Percentiles rank a stretch among this genome's conserved stretches.
These are phyloP conservation scores for Hanseniaspora valbyensis DNA, from an alignment of 805 yeast species.

Conservation along the genomic window DNA sequence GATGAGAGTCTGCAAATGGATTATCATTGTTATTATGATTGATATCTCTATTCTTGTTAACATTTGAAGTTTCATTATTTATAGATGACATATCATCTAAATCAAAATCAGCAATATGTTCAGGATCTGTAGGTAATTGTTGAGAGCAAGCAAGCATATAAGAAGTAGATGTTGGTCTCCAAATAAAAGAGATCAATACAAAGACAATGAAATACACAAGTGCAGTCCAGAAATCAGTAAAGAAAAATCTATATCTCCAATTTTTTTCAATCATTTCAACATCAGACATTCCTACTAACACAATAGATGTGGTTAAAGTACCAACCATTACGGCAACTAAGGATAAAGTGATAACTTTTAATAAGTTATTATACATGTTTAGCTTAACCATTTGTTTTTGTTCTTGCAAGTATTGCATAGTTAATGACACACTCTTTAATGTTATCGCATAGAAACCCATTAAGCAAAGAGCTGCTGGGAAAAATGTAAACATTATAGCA, in stretches of 20 bases:
- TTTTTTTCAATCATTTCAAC: slow-evolving; percentile 70
- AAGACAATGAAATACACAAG: slow-evolving; percentile 76
- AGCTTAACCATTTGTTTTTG: slow-evolving; percentile 90
- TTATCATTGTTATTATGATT: slow-evolving; percentile 21
- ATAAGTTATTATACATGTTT: slow-evolving; percentile 68
- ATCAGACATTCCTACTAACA: slow-evolving; percentile 61
- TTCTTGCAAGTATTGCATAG: slow-evolving; percentile 60
- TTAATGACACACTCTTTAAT: slow-evolving; percentile 58
- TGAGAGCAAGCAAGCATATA: slow-evolving; percentile 89
- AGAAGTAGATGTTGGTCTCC: slow-evolving; percentile 97
- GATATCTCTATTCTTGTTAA: slow-evolving; percentile 25
- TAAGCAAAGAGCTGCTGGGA: slow-evolving; percentile 65
- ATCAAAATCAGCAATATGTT: slow-evolving; percentile 56
- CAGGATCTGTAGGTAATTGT: slow-evolving; percentile 76
- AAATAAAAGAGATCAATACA: slow-evolving; percentile 71
- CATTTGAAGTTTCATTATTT: slow-evolving; percentile 33
- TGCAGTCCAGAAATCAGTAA: slow-evolving; percentile 91
- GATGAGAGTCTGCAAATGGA: slow-evolving; percentile 11
- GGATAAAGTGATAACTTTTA: slow-evolving; percentile 63
- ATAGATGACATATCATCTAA: slow-evolving; percentile 43
- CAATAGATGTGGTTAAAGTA: slow-evolving; percentile 54
- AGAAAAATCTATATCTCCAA: slow-evolving; percentile 86
- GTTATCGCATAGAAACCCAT: slow-evolving; percentile 65
- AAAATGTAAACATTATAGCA: slow-evolving; percentile 45
- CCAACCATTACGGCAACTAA: slow-evolving; percentile 62